phyloP scores from a whole-genome alignment of 257 asterid species.

The Lavandula angustifolia region DNA sequence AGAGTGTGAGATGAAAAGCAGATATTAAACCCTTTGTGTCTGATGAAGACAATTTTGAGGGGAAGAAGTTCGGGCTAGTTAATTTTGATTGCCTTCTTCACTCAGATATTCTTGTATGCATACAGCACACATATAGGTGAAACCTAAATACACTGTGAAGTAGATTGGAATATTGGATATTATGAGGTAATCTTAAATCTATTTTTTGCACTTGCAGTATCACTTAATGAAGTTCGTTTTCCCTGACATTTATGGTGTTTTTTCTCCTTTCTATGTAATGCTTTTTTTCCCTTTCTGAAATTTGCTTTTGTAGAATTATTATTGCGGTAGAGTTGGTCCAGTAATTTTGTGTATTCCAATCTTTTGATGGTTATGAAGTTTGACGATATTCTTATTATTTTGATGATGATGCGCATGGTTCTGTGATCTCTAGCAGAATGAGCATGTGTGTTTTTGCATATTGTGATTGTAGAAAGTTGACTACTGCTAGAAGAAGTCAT shows the following conservation, averaged over 20 bases:
- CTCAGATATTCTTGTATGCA: neutral
- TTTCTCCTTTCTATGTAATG: neutral
- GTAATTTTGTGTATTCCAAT: neutral
- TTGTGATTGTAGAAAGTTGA: neutral
- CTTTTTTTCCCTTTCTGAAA: neutral
- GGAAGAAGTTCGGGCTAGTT: neutral
- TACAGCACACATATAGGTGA: neutral
- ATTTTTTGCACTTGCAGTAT: neutral
- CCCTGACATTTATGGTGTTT: too few relatives aligned
- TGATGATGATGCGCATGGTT: neutral
- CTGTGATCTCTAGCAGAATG: slow-evolving; percentile 9
- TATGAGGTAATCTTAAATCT: neutral
- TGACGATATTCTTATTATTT: neutral
- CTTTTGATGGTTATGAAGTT: neutral
- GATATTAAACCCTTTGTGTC: neutral
- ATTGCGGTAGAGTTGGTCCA: neutral
- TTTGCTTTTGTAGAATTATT: neutral
- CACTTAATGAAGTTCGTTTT: neutral
- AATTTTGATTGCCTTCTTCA: neutral
- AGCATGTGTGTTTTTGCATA: neutral
- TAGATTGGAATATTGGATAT: neutral
- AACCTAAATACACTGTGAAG: neutral
- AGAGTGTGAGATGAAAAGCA: slow-evolving; percentile 6
- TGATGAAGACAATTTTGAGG: neutral
- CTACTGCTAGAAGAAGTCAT: neutral